phyloP scores from a whole-genome alignment of 2,329 filamentous ascomycete genomes.

The Nannizziopsis arthrosporioides region DNA sequence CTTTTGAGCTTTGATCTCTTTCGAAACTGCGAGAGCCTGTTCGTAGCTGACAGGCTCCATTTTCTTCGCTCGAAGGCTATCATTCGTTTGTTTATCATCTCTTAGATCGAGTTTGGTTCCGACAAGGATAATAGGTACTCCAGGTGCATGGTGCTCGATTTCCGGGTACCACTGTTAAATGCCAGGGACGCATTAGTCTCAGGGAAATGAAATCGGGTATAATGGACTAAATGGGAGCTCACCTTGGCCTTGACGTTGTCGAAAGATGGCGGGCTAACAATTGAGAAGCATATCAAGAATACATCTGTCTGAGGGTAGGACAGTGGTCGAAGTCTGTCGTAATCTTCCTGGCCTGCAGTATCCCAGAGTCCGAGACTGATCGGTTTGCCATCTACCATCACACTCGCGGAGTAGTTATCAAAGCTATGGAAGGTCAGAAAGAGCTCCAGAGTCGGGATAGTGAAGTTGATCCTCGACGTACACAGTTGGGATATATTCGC shows the following conservation, averaged over 20 bases:
- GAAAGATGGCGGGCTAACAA: constrained; percentile 93
- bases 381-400: constrained; percentile 97
- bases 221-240: constrained; percentile 22
- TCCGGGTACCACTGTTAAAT: constrained; percentile 80
- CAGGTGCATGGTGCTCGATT: constrained; percentile 91
- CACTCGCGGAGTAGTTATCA: constrained; percentile 97
- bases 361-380: constrained; percentile 97
- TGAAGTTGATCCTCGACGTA: constrained; percentile 21
- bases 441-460: not conserved
- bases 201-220: not conserved
- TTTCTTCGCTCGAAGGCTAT: constrained; percentile 75
- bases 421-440: constrained; percentile 48
- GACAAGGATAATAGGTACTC: constrained; percentile 91
- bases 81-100: constrained; percentile 72
- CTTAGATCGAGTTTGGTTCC: constrained; percentile 93
- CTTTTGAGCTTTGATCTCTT: constrained; percentile 92
- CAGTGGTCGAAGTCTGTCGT: constrained; percentile 84
- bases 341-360: constrained; percentile 97
- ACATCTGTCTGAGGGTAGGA: constrained; percentile 98
- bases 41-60: constrained; percentile 97
- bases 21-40: constrained; percentile 74
- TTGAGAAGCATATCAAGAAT: constrained; percentile 96
- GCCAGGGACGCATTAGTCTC: constrained; percentile 8
- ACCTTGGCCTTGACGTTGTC: constrained; percentile 99
- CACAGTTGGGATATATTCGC: constrained; percentile 98